phyloP scores from a whole-genome alignment of 2,329 filamentous ascomycete species.

The Fusarium subtropicale region DNA sequence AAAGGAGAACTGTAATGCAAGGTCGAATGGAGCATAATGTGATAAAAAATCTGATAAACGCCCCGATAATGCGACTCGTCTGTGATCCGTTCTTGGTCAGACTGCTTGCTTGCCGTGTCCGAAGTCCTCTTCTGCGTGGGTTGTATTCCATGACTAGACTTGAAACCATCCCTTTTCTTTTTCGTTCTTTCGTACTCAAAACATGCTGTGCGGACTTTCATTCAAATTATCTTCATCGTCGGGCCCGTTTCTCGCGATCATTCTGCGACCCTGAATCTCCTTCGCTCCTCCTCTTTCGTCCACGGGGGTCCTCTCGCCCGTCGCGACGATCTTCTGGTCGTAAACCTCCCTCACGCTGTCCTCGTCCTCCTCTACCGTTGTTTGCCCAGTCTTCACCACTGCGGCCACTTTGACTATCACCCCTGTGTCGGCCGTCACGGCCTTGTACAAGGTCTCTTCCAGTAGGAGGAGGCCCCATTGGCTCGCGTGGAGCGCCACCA shows the following conservation, averaged over 20 bases:
- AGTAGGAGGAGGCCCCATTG: slow-evolving; percentile 49
- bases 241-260: slow-evolving; percentile 66
- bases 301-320: slow-evolving; percentile 53
- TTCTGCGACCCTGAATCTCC: slow-evolving; percentile 53
- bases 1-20: slow-evolving; percentile 41
- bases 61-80: slow-evolving; percentile 41
- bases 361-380: slow-evolving; percentile 51
- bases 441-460: slow-evolving; percentile 50
- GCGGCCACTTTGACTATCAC: slow-evolving; percentile 43
- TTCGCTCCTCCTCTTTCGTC: slow-evolving; percentile 59
- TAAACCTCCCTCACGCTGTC: slow-evolving; percentile 49
- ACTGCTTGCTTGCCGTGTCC: slow-evolving; percentile 33
- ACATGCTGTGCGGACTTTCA: slow-evolving; percentile 28
- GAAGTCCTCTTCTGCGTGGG: slow-evolving; percentile 27
- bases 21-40: slow-evolving; percentile 37
- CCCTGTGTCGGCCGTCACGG: slow-evolving; percentile 51
- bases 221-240: slow-evolving; percentile 54
- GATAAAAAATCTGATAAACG: slow-evolving; percentile 39
- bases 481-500: slow-evolving; percentile 43
- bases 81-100: slow-evolving; percentile 23
- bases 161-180: slow-evolving; percentile 7
- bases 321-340: slow-evolving; percentile 51
- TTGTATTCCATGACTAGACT: slow-evolving; percentile 30
- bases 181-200: slow-evolving; percentile 33
- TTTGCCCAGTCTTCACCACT: slow-evolving; percentile 52